These are phyloP conservation scores for Mercurialis annua DNA, from an alignment of 345 rosid species.

Conservation along the genomic window DNA sequence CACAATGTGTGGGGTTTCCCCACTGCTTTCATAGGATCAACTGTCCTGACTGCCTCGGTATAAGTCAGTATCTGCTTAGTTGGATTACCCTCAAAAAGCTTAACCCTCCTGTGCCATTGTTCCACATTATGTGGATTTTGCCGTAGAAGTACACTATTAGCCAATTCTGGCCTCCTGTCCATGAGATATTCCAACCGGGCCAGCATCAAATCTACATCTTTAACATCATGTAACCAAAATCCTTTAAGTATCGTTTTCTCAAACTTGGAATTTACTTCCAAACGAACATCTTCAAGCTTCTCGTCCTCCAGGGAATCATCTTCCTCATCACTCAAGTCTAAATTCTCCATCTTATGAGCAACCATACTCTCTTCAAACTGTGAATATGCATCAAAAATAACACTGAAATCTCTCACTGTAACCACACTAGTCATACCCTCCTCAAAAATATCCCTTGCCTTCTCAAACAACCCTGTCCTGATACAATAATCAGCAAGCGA, in stretches of 20 bases:
- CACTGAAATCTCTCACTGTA: conserved; percentile 90
- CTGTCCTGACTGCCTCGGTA: conserved; percentile 91
- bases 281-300: conserved; percentile 61
- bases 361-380: conserved; percentile 85
- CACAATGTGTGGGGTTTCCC: conserved; percentile 94
- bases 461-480: conserved; percentile 77
- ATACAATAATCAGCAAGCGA: conserved; percentile 95
- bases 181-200: conserved; percentile 74
- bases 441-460: conserved; percentile 89
- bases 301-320: conserved; percentile 42
- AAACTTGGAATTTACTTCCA: conserved; percentile 52
- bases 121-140: conserved; percentile 98
- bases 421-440: conserved; percentile 95
- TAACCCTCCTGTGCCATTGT: conserved; percentile 93
- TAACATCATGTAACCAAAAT: conserved; percentile 83
- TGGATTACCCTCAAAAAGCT: conserved; percentile 81
- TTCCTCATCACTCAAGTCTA: conserved; percentile 65
- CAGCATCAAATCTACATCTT: conserved; percentile 75
- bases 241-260: conserved; percentile 74
- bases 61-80: conserved; percentile 82
- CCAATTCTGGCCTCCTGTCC: conserved; percentile 80
- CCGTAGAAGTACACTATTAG: conserved; percentile 84
- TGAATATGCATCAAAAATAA: conserved; percentile 79
- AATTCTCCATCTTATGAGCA: conserved; percentile 60
- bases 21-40: conserved; percentile 95